A percentile compares a stretch with the other conserved stretches of the same genome.
These are phyloP conservation scores for Pythium biforme DNA, from an alignment of 352 stramenopile genomes.

Conservation along the genomic window DNA sequence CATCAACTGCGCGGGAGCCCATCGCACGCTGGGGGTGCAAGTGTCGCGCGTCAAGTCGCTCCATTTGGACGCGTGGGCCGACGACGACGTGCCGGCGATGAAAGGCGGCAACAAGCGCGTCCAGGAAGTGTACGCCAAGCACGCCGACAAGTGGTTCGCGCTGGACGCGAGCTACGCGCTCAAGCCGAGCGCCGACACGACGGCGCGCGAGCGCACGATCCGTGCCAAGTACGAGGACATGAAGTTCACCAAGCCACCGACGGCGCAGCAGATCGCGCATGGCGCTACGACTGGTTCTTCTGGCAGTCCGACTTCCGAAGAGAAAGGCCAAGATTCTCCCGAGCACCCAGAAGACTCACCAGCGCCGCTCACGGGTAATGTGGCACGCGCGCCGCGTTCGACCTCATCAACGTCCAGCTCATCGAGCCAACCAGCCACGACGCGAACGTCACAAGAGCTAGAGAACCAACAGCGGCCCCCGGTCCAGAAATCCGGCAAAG, in stretches of 20 bases:
- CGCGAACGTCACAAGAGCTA: not conserved
- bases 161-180: conserved; percentile 40
- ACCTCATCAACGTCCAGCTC: not conserved
- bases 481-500: conserved; percentile 25
- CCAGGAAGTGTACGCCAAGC: conserved; percentile 55
- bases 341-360: conserved; percentile 44
- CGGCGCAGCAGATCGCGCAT: conserved; percentile 12
- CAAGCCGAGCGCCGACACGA: conserved; percentile 39
- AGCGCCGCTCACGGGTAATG: conserved; percentile 8
- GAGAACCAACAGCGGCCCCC: conserved; percentile 46
- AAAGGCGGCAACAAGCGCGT: conserved; percentile 74
- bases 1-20: conserved; percentile 94
- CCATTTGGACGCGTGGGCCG: conserved; percentile 72
- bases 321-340: conserved; percentile 56
- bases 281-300: not conserved
- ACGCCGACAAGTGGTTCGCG: conserved; percentile 53
- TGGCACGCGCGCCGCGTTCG: conserved; percentile 13
- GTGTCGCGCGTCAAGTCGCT: conserved; percentile 88
- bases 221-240: conserved; percentile 69
- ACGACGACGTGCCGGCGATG: conserved; percentile 71
- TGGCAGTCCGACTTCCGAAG: conserved; percentile 16
- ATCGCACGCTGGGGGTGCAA: conserved; percentile 95
- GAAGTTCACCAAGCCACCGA: conserved; percentile 59
- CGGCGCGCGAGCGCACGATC: conserved; percentile 48
- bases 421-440: not conserved